These are phyloP conservation scores for Bonia amplexicaulis DNA, from an alignment of 176 grass and related monocot species.

Conservation along the genomic window DNA sequence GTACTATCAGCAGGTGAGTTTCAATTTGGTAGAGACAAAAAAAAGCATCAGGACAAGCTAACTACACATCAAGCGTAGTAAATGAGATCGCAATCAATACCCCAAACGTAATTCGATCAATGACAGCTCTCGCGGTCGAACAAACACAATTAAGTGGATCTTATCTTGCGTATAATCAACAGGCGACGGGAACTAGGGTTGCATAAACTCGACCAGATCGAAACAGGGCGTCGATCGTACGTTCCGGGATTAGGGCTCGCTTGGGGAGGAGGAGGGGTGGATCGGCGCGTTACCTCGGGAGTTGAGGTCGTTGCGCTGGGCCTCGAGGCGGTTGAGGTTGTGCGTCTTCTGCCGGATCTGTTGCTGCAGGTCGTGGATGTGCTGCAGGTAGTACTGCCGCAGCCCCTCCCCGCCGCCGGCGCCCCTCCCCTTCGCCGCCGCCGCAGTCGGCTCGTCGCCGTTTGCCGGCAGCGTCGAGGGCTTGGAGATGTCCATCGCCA, in stretches of 20 bases:
- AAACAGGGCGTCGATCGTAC: neutral
- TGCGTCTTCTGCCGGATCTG: slow-evolving; percentile 59
- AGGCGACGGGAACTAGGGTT: neutral
- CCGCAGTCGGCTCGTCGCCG: neutral
- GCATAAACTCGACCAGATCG: neutral
- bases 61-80: neutral
- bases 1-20: neutral
- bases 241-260: slow-evolving; percentile 5
- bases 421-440: slow-evolving; percentile 23
- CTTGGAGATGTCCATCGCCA: slow-evolving; percentile 49
- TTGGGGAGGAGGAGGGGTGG: neutral
- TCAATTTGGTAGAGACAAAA: neutral
- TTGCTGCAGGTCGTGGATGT: slow-evolving; percentile 72
- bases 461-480: slow-evolving; percentile 8
- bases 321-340: slow-evolving; percentile 79
- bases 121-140: neutral
- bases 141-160: neutral
- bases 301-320: slow-evolving; percentile 89
- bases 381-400: slow-evolving; percentile 77
- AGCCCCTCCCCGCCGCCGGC: slow-evolving; percentile 60
- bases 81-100: neutral
- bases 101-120: neutral
- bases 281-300: slow-evolving; percentile 44
- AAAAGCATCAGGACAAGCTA: neutral
- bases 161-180: neutral